Base-by-base conservation (phyloP, 345 rosid species). In the Eucalyptus grandis region DNA sequence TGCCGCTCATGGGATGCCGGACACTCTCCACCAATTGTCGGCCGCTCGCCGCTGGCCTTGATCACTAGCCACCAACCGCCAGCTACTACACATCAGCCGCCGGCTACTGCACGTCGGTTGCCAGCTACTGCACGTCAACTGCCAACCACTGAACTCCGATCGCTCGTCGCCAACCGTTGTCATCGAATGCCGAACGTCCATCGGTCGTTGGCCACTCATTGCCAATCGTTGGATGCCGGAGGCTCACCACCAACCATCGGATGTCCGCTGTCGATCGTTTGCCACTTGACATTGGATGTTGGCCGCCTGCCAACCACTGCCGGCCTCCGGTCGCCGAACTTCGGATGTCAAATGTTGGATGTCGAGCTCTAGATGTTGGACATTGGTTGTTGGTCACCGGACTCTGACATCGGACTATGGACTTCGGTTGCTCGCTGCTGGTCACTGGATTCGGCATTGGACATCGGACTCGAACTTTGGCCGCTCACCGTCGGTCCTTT, bases 81-180 rank as follows among this genome's bases (percentile, higher is more conserved):
- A 14, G 50, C 51, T 14, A 49, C 3, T 2, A 2, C 51, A 2
- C 1, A 1, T 44, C 9, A 2, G 2, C 8, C 9, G 9, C 9
- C 9, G 46, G 46, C 46, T 44, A 44, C 10, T 43, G 8, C 44
- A 43, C 44, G 44, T 43, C 3, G 40, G 40, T 37, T 40, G 43
- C 43, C 6, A 5, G 43, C 44, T 43, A 43, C 44, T 2, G 3
- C 46, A 44, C 46, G 46, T 49, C 1, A 16, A 3, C 7, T 6
- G 3, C 1, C 17, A 6, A 3, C 51, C 16, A 49, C 0, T 3
- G 0, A 49, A 49, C 53, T 50, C 0, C 0, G 0, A 50, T 1
- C 0, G 7, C 51, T 6, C 17, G 6, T 49, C 0, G 7, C 51
- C 3, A 49, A 49, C 6, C 7, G 16, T 0, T 49, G 53, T 50